phyloP scores from a whole-genome alignment of 2,329 filamentous ascomycete species.

The Setomelanomma holmii region DNA sequence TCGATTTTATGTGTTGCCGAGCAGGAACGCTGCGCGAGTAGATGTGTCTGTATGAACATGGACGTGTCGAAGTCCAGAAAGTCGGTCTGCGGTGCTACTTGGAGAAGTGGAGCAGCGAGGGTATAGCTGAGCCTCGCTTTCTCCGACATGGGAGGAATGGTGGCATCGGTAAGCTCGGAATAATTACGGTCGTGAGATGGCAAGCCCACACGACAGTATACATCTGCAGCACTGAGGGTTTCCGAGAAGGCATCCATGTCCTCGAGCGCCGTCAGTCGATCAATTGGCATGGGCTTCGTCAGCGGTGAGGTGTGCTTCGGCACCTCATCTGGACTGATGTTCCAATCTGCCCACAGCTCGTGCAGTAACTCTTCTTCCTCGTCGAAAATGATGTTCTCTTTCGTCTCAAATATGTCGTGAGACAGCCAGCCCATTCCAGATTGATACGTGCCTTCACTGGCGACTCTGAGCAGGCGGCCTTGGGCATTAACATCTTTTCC shows the following conservation, averaged over 20 bases:
- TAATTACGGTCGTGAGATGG: slow-evolving; percentile 40
- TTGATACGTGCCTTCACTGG: slow-evolving; percentile 81
- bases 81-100: slow-evolving; percentile 58
- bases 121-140: slow-evolving; percentile 64
- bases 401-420: slow-evolving; percentile 62
- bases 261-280: slow-evolving; percentile 48
- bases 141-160: slow-evolving; percentile 63
- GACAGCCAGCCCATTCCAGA: slow-evolving; percentile 78
- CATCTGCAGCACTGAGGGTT: slow-evolving; percentile 70
- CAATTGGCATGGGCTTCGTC: neutral
- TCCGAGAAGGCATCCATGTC: slow-evolving; percentile 63
- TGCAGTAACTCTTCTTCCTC: slow-evolving; percentile 69
- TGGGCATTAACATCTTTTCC: slow-evolving; percentile 72
- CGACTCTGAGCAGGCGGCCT: slow-evolving; percentile 74
- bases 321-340: slow-evolving; percentile 68
- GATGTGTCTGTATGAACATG: slow-evolving; percentile 38
- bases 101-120: slow-evolving; percentile 61
- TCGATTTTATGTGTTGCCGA: slow-evolving; percentile 1
- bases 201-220: slow-evolving; percentile 61
- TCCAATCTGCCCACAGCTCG: slow-evolving; percentile 73
- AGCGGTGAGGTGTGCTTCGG: neutral
- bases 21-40: slow-evolving; percentile 25
- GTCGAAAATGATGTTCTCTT: slow-evolving; percentile 48
- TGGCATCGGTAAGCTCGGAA: slow-evolving; percentile 66
- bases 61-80: slow-evolving; percentile 50